Percentiles rank a stretch among this genome's conserved stretches.
Evolutionary conservation across 768 basidiomycete species (phyloP).

Genomic region (Pholiota molesta): DNA sequence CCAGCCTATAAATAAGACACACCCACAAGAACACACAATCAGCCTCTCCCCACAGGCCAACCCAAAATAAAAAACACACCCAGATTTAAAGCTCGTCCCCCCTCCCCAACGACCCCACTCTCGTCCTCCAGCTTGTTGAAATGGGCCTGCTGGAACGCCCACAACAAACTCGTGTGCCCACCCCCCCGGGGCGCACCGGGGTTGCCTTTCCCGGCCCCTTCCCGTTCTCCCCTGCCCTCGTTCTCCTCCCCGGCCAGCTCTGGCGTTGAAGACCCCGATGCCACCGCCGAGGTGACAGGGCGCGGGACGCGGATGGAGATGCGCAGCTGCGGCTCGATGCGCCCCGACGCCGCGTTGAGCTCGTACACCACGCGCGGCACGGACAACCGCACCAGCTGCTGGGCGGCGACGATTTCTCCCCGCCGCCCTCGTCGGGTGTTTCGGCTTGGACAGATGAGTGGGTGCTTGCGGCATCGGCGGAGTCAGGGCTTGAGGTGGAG

Average conservation of each 20-base stretch:
- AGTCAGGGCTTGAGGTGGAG: neutral
- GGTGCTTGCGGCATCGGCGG: neutral
- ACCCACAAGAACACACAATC: neutral
- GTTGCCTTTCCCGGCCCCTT: conserved; percentile 2
- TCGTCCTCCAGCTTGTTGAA: conserved; percentile 6
- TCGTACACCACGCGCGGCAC: conserved; percentile 54
- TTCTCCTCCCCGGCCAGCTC: conserved; percentile 6
- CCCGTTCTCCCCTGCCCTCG: conserved; percentile 8
- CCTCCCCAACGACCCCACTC: neutral
- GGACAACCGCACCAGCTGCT: neutral
- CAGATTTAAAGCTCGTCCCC: neutral
- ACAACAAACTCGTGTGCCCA: conserved; percentile 23
- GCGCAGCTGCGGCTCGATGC: conserved; percentile 59
- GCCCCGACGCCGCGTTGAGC: conserved; percentile 46
- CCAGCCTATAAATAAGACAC: conserved; percentile 3
- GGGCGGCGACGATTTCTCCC: neutral
- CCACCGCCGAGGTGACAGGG: neutral
- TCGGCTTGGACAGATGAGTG: neutral
- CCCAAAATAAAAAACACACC: neutral
- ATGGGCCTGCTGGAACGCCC: conserved; percentile 21
- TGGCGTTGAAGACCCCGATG: conserved; percentile 8
- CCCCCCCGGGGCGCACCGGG: conserved; percentile 1
- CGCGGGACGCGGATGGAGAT: conserved; percentile 41
- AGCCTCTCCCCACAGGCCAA: neutral
- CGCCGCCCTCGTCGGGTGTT: neutral